Evolutionary conservation across 257 asterid species (phyloP), one percentile per base, ranked within the genome.

Genomic region (Dorcoceras hygrometricum): DNA sequence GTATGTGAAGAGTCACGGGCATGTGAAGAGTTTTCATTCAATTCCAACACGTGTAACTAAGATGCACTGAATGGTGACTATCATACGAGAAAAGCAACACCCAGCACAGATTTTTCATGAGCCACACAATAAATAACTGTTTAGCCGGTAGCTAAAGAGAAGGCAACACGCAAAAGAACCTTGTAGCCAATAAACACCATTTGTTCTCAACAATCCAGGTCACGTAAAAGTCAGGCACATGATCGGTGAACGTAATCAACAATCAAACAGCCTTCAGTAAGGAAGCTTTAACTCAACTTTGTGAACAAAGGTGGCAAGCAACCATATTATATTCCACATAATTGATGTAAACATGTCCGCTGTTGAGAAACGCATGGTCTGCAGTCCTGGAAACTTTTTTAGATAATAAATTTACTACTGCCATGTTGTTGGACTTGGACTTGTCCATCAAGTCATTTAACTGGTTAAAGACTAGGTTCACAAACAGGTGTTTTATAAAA

Each of bases 391-490:
- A 8, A 34, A 7, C 16, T 2, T 34, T n/a, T 34, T 1, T 34
- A 34, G 14, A 34, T 4, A 8, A 34, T 34, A 8, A 34, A 9
- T 34, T 74, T 67, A 70, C 72, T n/a, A 55, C 73, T 56, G 75
- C 77, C 67, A 68, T 68, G 39, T 66, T 73, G 27, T n/a, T 67
- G 80, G 75, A 70, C 63, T 26, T 63, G 74, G 55, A 18, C 26
- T 18, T 48, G 32, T 36, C 76, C 74, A 64, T 63, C 65, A 57
- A 25, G 54, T 71, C 81, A 29, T 71, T 78, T 19, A 60, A 59
- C 67, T 79, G 80, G 79, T 76, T 72, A 65, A 69, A 63, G 59
- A 71, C 31, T 57, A 64, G 31, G 71, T 34, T 50, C 63, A 23
- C 8, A 55, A 68, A 75, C 24, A 23, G 18, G 28, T 8, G 48